phyloP scores from a whole-genome alignment of 257 asterid genomes.

The Apocynum venetum region DNA sequence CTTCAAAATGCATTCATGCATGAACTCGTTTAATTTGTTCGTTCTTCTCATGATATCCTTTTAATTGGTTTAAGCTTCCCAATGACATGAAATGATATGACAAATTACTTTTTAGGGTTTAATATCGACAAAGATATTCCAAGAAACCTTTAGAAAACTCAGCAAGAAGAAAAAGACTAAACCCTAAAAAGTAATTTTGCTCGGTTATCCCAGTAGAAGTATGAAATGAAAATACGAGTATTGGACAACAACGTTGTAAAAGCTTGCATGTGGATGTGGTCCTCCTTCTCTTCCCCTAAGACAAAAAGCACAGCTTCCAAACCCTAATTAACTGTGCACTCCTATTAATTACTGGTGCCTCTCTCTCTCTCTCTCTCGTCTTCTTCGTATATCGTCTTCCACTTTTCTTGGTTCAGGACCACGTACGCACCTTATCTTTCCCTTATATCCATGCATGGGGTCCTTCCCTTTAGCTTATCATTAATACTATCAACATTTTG shows the following conservation, averaged over 20 bases:
- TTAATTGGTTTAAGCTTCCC: too few relatives aligned
- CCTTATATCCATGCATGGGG: conserved; percentile 13
- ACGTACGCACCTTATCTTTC: conserved; percentile 25
- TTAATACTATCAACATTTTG: not conserved
- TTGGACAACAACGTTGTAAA: not conserved
- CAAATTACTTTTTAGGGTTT: too few relatives aligned
- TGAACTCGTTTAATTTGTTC: too few relatives aligned
- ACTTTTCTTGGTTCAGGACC: conserved; percentile 48
- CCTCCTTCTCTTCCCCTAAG: conserved; percentile 16
- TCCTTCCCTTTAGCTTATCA: conserved; percentile 14
- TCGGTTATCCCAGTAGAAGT: not conserved
- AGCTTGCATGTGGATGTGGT: conserved; percentile 29
- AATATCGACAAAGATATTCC: not conserved
- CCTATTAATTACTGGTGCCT: not conserved
- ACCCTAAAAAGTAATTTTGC: conserved; percentile 14
- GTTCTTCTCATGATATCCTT: too few relatives aligned
- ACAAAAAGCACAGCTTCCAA: conserved; percentile 24
- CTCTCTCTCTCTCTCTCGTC: conserved; percentile 31
- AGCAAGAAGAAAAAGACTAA: conserved; percentile 12
- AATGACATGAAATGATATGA: too few relatives aligned
- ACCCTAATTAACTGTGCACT: conserved; percentile 29
- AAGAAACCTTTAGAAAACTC: not conserved
- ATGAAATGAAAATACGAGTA: not conserved
- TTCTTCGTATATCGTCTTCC: conserved; percentile 23
- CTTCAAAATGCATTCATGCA: too few relatives aligned